Base-by-base conservation (phyloP, 768 basidiomycete species). In the Lepiota venenata region DNA sequence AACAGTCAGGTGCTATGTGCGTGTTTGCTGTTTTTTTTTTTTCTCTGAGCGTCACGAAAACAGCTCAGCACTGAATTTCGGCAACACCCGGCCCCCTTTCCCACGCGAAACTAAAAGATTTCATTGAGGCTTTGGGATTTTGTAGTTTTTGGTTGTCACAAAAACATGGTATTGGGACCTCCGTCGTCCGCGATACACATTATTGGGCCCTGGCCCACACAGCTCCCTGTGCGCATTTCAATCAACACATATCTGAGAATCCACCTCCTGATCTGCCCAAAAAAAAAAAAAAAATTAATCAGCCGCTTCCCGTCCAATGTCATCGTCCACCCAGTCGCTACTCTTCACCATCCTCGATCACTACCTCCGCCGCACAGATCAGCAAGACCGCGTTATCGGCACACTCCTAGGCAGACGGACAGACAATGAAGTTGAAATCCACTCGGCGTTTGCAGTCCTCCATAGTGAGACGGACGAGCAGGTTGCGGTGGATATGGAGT, bases 311-410 rank as follows among this genome's bases (percentile, higher is more conserved):
- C 87, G 27, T 80, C 82, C 27, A 80, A 76, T 42, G 81, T 97
- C 53, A 91, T 87, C 45, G 81, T 98, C 57, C 92, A 95, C 67
- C 94, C 96, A 11, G 88, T 92, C 48, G 93, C 92, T 3, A n/a
- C 83, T 98, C 45, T 92, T 97, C 69, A 87, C 93, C 50, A 91
- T 98, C 75, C 85, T 98, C 60, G 95, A 97, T 72, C 95, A 98
- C 76, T 95, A 94, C 71, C 85, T 98, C 48, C 88, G 96, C 15
- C 84, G 93, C 56, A 86, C 82, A 38, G 85, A 89, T 60, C 70
- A 76, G 22, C 89, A 94, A 62, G 85, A 87, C 56, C 85, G 95
- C 55, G 96, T 98, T 15, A 96, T 98, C 67, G 96, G 96, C 18
- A 97, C 96, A 0, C 84, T 98, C 25, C 86, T 98, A 20, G 96